A percentile compares a stretch with the other conserved stretches of the same genome.
phyloP scores from a whole-genome alignment of 1,139 yeast species.

The Meyerozyma smithsonii region DNA sequence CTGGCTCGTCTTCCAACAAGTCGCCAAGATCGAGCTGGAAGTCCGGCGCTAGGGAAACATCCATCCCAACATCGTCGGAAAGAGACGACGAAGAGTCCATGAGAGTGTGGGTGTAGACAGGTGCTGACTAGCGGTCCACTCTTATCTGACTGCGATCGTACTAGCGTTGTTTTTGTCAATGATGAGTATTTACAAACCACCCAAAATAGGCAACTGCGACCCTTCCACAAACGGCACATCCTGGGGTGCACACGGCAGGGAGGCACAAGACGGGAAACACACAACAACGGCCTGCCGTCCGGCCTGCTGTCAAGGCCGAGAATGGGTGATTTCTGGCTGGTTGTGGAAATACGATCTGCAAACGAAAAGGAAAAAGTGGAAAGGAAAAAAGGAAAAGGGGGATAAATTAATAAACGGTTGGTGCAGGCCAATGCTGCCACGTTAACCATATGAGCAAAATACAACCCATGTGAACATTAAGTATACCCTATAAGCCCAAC shows the following conservation, averaged over 20 bases:
- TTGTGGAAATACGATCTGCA: no score
- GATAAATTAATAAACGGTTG: no score
- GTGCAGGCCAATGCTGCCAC: no score
- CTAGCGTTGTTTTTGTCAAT: slow-evolving; percentile 1
- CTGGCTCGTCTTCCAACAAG: slow-evolving; percentile 10
- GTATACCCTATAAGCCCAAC: slow-evolving; percentile 12
- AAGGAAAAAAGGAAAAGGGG: no score
- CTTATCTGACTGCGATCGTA: background rate
- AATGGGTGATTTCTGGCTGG: no score
- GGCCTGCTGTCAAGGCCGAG: no score
- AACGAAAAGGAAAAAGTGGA: no score
- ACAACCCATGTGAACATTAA: no score
- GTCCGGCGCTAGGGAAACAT: background rate
- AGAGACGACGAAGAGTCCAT: slow-evolving; percentile 10
- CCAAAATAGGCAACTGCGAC: slow-evolving; percentile 8
- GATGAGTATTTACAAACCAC: slow-evolving; percentile 10
- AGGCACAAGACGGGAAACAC: no score
- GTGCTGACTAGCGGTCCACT: background rate
- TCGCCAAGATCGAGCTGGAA: slow-evolving; percentile 7
- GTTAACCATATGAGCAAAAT: no score
- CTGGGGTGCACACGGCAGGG: background rate
- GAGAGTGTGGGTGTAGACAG: background rate
- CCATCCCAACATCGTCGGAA: background rate
- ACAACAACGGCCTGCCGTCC: no score
- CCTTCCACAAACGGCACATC: background rate